phyloP scores from a whole-genome alignment of 2,329 filamentous ascomycete genomes.

The Hypoxylon sp. region DNA sequence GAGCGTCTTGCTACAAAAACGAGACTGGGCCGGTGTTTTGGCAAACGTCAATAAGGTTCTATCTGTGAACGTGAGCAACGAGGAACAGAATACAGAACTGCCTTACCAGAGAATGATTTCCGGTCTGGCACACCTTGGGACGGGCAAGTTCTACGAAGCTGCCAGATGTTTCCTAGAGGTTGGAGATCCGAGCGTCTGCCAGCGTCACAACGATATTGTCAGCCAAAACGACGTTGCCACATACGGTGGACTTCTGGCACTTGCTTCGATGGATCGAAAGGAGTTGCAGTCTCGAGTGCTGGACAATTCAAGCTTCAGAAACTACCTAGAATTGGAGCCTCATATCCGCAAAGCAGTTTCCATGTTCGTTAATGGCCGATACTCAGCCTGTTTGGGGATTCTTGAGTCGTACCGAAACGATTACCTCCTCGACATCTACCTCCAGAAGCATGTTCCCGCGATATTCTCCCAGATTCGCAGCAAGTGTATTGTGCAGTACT shows the following conservation, averaged over 20 bases:
- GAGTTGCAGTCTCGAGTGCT: conserved; percentile 83
- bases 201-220: conserved; percentile 78
- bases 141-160: conserved; percentile 70
- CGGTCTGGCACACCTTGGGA: conserved; percentile 66
- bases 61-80: conserved; percentile 60
- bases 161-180: conserved; percentile 78
- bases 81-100: conserved; percentile 64
- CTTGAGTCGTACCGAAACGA: conserved; percentile 86
- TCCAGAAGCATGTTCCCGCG: conserved; percentile 78
- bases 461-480: conserved; percentile 84
- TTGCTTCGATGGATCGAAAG: conserved; percentile 88
- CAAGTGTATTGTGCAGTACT: conserved; percentile 95
- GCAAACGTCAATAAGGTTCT: conserved; percentile 74
- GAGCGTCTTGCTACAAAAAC: conserved; percentile 80
- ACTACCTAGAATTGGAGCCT: conserved; percentile 91
- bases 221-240: conserved; percentile 91
- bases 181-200: conserved; percentile 65
- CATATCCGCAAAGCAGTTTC: conserved; percentile 93
- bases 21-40: conserved; percentile 81
- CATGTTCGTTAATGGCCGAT: conserved; percentile 91
- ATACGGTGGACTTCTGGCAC: conserved; percentile 90
- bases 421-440: conserved; percentile 90
- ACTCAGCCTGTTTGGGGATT: conserved; percentile 85
- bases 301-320: conserved; percentile 84
- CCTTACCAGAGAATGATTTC: conserved; percentile 68